phyloP scores from a whole-genome alignment of 805 yeast genomes.

The Kregervanrija pseudodelftensis region DNA sequence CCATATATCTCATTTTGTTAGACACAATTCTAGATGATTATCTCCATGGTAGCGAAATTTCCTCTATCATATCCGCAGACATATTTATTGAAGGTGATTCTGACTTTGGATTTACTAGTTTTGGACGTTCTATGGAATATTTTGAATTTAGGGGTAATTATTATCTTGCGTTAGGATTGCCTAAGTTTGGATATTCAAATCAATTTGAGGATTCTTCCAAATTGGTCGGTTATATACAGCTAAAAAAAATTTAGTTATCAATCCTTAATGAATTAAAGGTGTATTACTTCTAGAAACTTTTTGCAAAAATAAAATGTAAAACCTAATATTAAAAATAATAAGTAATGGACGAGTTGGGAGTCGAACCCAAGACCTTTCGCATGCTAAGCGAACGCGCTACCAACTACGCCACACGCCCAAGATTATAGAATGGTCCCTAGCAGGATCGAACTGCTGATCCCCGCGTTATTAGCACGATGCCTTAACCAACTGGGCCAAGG shows the following conservation, averaged over 20 bases:
- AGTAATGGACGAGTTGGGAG: constrained; percentile 63
- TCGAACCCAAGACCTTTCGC: constrained; percentile 77
- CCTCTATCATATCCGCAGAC: constrained; percentile 5
- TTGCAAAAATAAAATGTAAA: neutral
- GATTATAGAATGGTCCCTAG: constrained; percentile 53
- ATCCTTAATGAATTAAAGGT: neutral
- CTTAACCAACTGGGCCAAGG: constrained; percentile 41
- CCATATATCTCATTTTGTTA: constrained; percentile 36
- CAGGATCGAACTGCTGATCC: constrained; percentile 86
- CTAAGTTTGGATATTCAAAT: constrained; percentile 18
- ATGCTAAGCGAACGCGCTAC: constrained; percentile 78
- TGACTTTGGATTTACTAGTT: constrained; percentile 33
- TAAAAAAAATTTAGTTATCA: neutral
- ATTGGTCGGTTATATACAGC: constrained; percentile 1
- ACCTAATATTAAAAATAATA: constrained; percentile 12
- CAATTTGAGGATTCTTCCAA: neutral
- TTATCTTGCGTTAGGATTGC: constrained; percentile 32
- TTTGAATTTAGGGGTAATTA: constrained; percentile 13
- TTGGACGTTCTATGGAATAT: constrained; percentile 34
- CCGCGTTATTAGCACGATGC: constrained; percentile 40
- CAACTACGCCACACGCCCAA: constrained; percentile 81
- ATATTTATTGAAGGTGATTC: constrained; percentile 16
- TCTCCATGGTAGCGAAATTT: neutral
- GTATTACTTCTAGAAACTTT: neutral
- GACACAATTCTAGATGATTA: constrained; percentile 4